Percentiles rank a stretch among this genome's conserved stretches.
Conservation (phyloP, 2,329 filamentous ascomycete species). For the Corniculantispora saksenae region DNA sequence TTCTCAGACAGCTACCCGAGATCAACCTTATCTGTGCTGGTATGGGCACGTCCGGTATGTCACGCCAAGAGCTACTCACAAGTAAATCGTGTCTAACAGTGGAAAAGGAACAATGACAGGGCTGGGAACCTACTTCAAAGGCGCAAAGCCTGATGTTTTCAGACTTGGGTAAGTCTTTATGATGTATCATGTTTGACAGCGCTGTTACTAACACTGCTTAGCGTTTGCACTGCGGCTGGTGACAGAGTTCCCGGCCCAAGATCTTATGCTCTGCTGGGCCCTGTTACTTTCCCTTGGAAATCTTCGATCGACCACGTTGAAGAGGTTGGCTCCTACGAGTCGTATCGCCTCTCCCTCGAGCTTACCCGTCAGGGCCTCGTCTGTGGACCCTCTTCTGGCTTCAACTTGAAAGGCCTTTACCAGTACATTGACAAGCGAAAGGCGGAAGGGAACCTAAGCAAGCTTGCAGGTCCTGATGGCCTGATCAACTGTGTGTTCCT, state of each 20-base stretch:
- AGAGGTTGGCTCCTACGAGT: conserved; percentile 55
- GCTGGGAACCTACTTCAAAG: conserved; percentile 51
- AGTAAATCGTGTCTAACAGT: background rate
- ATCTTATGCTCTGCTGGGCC: conserved; percentile 49
- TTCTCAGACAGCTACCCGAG: conserved; percentile 55
- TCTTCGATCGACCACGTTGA: conserved; percentile 56
- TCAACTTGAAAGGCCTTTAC: conserved; percentile 55
- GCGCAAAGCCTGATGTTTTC: conserved; percentile 48
- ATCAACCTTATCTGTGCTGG: conserved; percentile 58
- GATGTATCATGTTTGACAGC: fast-evolving
- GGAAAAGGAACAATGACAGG: conserved; percentile 47
- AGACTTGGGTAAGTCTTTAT: conserved; percentile 30
- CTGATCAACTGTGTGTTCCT: conserved; percentile 58
- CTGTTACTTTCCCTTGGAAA: conserved; percentile 60
- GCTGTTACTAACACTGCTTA: conserved; percentile 20
- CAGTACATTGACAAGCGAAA: conserved; percentile 53
- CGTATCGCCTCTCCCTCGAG: conserved; percentile 53
- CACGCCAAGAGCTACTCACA: background rate
- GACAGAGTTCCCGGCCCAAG: conserved; percentile 61
- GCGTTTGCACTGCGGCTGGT: conserved; percentile 58
- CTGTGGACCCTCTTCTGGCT: conserved; percentile 62
- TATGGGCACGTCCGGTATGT: conserved; percentile 56
- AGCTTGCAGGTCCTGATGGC: conserved; percentile 46
- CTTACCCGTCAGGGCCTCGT: conserved; percentile 59
- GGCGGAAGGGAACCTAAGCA: conserved; percentile 41